Percentiles rank a stretch among this genome's conserved stretches.
Conservation (phyloP, 768 basidiomycete genomes). For the Mycena leptocephala region DNA sequence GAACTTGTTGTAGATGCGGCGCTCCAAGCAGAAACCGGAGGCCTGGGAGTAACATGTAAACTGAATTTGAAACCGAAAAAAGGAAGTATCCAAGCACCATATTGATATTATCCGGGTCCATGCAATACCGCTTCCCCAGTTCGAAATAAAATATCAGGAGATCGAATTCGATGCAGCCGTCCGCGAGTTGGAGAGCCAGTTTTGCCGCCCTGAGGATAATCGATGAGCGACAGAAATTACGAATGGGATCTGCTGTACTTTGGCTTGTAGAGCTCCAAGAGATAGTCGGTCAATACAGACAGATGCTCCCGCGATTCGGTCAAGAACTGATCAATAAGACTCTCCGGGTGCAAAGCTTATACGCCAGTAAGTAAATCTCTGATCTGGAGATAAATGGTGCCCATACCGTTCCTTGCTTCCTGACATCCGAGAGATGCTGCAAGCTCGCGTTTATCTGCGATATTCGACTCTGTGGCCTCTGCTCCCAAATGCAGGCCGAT, state of each 20-base stretch:
- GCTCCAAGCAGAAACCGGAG: slow-evolving; percentile 4
- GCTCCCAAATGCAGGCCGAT: not conserved
- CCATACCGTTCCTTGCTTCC: slow-evolving; percentile 17
- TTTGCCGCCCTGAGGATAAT: slow-evolving; percentile 11
- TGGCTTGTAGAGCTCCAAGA: slow-evolving; percentile 26
- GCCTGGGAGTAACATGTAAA: slow-evolving; percentile 2
- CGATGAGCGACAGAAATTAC: not conserved
- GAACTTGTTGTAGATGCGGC: not conserved
- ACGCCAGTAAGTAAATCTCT: not conserved
- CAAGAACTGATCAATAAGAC: slow-evolving; percentile 11
- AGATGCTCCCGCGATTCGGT: slow-evolving; percentile 12
- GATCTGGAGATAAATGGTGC: not conserved
- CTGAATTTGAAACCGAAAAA: not conserved
- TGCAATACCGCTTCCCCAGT: slow-evolving; percentile 14
- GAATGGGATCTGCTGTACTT: not conserved
- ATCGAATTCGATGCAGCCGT: slow-evolving; percentile 23
- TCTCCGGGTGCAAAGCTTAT: slow-evolving; percentile 1
- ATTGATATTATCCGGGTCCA: not conserved
- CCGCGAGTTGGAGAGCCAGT: slow-evolving; percentile 17
- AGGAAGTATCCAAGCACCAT: not conserved
- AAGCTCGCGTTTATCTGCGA: slow-evolving; percentile 15
- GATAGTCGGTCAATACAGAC: slow-evolving; percentile 11
- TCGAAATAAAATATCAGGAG: slow-evolving; percentile 23
- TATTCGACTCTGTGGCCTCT: not conserved
- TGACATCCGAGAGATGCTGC: slow-evolving; percentile 8